Percentiles rank a stretch among this genome's conserved stretches.
Conservation (phyloP, 1,139 yeast genomes). For the Pichia kudriavzevii region DNA sequence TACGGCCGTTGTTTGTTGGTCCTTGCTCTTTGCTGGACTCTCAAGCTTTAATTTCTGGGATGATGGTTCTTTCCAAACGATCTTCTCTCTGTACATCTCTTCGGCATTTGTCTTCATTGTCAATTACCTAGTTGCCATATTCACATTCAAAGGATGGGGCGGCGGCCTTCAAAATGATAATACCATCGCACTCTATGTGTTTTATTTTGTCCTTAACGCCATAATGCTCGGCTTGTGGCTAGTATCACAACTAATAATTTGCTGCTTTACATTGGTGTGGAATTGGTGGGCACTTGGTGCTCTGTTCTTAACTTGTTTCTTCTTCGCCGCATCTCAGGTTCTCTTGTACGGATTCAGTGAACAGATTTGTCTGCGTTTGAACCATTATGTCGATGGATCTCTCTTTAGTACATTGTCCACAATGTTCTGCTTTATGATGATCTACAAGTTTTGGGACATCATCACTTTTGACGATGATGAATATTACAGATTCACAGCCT, state of each 20-base stretch:
- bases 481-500: conserved; percentile 42
- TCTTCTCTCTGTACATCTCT: conserved; percentile 46
- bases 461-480: conserved; percentile 94
- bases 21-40: conserved; percentile 66
- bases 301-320: conserved; percentile 55
- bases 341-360: conserved; percentile 61
- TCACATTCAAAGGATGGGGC: conserved; percentile 69
- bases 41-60: conserved; percentile 88
- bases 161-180: conserved; percentile 32
- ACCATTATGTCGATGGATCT: conserved; percentile 85
- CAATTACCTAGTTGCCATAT: conserved; percentile 58
- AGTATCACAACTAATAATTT: conserved; percentile 63
- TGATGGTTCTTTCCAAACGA: conserved; percentile 70
- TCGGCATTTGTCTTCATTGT: conserved; percentile 48
- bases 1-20: conserved; percentile 61
- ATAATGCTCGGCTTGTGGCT: conserved; percentile 55
- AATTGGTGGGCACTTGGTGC: conserved; percentile 90
- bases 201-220: conserved; percentile 66
- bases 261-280: conserved; percentile 51
- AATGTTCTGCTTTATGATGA: conserved; percentile 82
- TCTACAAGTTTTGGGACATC: conserved; percentile 94
- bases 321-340: conserved; percentile 77
- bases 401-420: conserved; percentile 79
- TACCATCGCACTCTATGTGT: conserved; percentile 61
- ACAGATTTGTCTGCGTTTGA: conserved; percentile 58